These are phyloP conservation scores for Kluyveromyces lactis DNA, from an alignment of 805 yeast genomes.

Conservation along the genomic window DNA sequence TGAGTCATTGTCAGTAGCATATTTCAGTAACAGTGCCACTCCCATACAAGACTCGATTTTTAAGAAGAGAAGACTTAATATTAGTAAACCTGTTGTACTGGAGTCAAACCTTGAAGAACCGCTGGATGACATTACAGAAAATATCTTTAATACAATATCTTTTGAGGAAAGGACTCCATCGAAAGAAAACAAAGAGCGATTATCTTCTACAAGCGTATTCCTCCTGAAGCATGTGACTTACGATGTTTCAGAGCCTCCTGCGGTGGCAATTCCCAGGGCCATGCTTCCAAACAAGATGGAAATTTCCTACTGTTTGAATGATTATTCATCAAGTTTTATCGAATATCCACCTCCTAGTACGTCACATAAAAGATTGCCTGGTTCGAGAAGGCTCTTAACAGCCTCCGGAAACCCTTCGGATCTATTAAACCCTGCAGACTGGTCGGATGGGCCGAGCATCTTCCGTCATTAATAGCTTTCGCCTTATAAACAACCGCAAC, in stretches of 20 bases:
- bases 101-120: slow-evolving; percentile 2
- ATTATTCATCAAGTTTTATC: slow-evolving; percentile 3
- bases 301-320: slow-evolving; percentile 8
- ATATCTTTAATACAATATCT: slow-evolving; percentile 2
- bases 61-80: slow-evolving; percentile 2
- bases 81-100: slow-evolving; percentile 1
- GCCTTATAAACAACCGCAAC: too few species aligned
- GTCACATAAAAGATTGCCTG: neutral
- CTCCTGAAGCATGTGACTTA: slow-evolving; percentile 4
- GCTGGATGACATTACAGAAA: slow-evolving; percentile 1
- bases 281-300: slow-evolving; percentile 9
- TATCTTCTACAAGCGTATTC: slow-evolving; percentile 2
- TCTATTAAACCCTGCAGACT: slow-evolving; percentile 7
- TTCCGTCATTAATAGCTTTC: slow-evolving; percentile 10
- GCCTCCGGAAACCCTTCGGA: slow-evolving; percentile 10
- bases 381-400: slow-evolving; percentile 7
- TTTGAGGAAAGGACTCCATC: slow-evolving; percentile 1
- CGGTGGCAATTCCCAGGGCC: slow-evolving; percentile 5
- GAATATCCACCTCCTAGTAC: slow-evolving; percentile 2
- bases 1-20: slow-evolving; percentile 3
- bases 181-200: slow-evolving; percentile 1
- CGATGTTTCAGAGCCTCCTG: neutral
- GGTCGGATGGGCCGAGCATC: slow-evolving; percentile 20
- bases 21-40: slow-evolving; percentile 3
- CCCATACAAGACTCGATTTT: slow-evolving; percentile 4